Evolutionary conservation across 148 eudicot species (phyloP), one percentile per base, ranked within the genome.

Genomic region (Rhododendron ferrugineum): DNA sequence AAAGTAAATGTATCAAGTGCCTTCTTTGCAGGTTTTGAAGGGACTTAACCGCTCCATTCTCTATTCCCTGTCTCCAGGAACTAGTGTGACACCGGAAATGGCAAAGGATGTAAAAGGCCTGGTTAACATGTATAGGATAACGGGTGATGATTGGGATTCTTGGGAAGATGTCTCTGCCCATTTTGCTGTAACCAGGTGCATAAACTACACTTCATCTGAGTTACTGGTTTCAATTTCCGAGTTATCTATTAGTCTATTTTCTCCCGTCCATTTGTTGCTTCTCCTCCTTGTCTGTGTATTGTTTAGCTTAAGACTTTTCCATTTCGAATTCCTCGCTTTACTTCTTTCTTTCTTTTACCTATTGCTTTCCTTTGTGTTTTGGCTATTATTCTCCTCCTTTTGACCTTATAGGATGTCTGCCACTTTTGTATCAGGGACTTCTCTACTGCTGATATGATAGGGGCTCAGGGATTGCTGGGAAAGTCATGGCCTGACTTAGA

Each of bases 401-500:
- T 54, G 56, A 72, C 32, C n/a, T 18, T 36, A 58, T 83, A 44
- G 30, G 11, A 83, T 54, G 80, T 23, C 56, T 80, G 84, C 47
- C 22, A 1, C 73, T 68, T 81, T 16, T 46, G 16, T 79, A 52
- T 62, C 82, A 97, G 99, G 89, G 95, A 94, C 79, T 91, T 97
- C 85, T 86, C 98, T 28, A 89, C 94, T 89, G 93, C 98, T 78
- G 82, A 90, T 82, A 90, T 95, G 96, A 94, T 91, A 82, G 99
- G 98, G 81, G 88, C 92, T 77, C 87, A 82, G 81, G 96, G 98
- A 74, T 88, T 94, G 88, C 74, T 81, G 52, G 99, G 99, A 62
- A 92, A 88, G 52, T 95, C 99, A 37, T 97, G 99, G 99, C 99
- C 99, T 14, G 99, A 97, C 88, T 88, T 91, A 72, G 99, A 97